Conservation (phyloP, 2,329 filamentous ascomycete species). For the Bretziella fagacearum region DNA sequence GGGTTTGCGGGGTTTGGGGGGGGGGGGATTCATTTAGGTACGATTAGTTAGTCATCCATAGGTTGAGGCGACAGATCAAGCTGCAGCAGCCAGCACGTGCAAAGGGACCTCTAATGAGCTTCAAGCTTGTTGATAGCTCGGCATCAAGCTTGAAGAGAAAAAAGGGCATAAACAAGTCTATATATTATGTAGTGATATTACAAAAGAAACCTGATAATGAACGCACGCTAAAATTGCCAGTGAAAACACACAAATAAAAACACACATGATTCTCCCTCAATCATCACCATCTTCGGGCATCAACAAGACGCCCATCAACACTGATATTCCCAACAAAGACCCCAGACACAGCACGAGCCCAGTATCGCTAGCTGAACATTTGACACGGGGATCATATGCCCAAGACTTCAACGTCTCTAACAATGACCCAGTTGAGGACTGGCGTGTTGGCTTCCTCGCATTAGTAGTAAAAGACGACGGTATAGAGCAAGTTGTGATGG, state of each 20-base stretch:
- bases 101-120: too few relatives aligned
- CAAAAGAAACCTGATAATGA: neutral
- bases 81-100: too few relatives aligned
- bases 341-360: constrained; percentile 12
- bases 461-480: neutral
- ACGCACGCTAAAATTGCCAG: neutral
- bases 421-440: neutral
- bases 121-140: too few relatives aligned
- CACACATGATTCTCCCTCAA: neutral
- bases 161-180: too few relatives aligned
- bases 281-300: constrained; percentile 8
- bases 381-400: constrained; percentile 10
- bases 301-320: constrained; percentile 7
- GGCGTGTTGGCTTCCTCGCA: neutral
- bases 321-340: constrained; percentile 10
- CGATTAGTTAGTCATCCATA: too few relatives aligned
- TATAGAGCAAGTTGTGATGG: neutral
- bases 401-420: neutral
- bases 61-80: too few relatives aligned
- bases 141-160: too few relatives aligned
- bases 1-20: too few relatives aligned
- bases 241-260: neutral
- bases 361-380: constrained; percentile 8
- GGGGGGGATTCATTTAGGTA: too few relatives aligned
- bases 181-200: constrained; percentile 3